Evolutionary conservation across 2,329 filamentous ascomycete species (phyloP).

Genomic region (Thielaviopsis populi): DNA sequence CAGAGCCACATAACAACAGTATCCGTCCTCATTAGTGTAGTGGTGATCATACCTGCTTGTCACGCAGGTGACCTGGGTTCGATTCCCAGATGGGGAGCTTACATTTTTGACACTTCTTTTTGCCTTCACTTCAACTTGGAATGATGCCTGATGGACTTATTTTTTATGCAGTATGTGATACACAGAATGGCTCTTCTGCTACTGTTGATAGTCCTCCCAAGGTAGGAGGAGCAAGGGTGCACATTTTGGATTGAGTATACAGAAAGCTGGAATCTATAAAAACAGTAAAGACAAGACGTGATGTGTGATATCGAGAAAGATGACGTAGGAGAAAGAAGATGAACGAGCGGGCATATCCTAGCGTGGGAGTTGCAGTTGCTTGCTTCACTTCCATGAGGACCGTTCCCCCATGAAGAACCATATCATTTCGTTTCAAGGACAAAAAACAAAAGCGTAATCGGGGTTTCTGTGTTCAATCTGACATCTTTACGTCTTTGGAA

Average conservation of each 20-base stretch:
- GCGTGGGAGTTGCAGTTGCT: background rate
- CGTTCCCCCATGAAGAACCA: background rate
- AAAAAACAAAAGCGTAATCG: background rate
- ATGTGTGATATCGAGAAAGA: constrained; percentile 16
- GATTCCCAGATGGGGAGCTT: constrained; percentile 15
- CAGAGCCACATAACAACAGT: background rate
- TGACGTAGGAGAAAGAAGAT: constrained; percentile 1
- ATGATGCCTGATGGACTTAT: background rate
- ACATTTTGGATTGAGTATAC: constrained; percentile 8
- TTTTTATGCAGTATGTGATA: background rate
- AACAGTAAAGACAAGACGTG: constrained; percentile 11
- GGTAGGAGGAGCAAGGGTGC: background rate
- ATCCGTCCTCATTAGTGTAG: constrained; percentile 15
- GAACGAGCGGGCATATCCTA: background rate
- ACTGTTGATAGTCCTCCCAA: too few species aligned
- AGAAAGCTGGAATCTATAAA: constrained; percentile 7
- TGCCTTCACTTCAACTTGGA: background rate
- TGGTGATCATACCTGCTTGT: constrained; percentile 15
- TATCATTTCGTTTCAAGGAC: constrained; percentile 6
- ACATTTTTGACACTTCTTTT: background rate
- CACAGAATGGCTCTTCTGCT: background rate
- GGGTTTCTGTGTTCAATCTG: constrained; percentile 27
- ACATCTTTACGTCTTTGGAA: constrained; percentile 39
- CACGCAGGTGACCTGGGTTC: constrained; percentile 16
- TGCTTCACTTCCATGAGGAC: background rate